Evolutionary conservation across 306 rosid species (phyloP).

Genomic region (Medicago lupulina): DNA sequence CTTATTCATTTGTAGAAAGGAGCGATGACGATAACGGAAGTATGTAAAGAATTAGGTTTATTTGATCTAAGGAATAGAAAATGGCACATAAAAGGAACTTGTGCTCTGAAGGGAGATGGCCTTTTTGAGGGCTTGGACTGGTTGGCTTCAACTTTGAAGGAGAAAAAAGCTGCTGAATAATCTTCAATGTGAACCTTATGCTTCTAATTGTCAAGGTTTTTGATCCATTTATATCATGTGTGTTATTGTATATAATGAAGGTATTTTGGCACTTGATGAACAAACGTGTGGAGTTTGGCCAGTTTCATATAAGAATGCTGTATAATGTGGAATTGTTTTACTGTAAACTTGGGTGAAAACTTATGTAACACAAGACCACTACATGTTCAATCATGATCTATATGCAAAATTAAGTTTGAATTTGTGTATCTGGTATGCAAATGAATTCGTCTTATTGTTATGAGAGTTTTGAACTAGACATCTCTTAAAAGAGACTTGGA

Average conservation of each 20-base stretch:
- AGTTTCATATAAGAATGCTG: no score
- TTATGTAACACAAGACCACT: no score
- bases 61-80: slow-evolving; percentile 89
- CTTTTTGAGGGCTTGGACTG: slow-evolving; percentile 97
- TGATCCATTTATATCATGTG: background rate
- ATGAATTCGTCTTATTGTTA: no score
- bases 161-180: slow-evolving; percentile 81
- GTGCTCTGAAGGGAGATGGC: slow-evolving; percentile 91
- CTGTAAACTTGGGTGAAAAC: no score
- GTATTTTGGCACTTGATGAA: background rate
- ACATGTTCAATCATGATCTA: background rate
- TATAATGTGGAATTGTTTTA: no score
- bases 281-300: no score
- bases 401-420: slow-evolving; percentile 2
- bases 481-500: no score
- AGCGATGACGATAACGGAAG: slow-evolving; percentile 92
- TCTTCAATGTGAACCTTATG: slow-evolving; percentile 77
- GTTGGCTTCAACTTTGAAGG: slow-evolving; percentile 91
- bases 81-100: slow-evolving; percentile 95
- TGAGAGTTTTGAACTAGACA: no score
- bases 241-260: background rate
- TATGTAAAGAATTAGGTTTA: slow-evolving; percentile 90
- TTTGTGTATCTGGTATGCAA: no score
- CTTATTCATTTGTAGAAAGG: slow-evolving; percentile 63
- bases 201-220: slow-evolving; percentile 48